Evolutionary conservation across 306 rosid genomes (phyloP).

Genomic region (Trichosanthes truncata): DNA sequence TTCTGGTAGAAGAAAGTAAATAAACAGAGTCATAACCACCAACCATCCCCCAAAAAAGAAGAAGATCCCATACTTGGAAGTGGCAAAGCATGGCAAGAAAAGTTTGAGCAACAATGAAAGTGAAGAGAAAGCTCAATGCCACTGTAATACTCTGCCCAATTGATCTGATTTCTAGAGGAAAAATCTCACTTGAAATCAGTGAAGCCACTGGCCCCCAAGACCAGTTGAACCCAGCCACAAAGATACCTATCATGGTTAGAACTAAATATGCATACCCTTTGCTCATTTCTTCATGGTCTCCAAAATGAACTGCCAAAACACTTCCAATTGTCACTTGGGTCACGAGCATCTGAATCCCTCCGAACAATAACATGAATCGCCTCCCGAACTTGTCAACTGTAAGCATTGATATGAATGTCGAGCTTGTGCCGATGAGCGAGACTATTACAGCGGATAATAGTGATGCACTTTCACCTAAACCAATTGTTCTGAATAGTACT

Average conservation of each 20-base stretch:
- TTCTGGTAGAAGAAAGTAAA: constrained; percentile 19
- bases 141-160: constrained; percentile 37
- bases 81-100: constrained; percentile 40
- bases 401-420: constrained; percentile 37
- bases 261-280: constrained; percentile 27
- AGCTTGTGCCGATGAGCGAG: constrained; percentile 22
- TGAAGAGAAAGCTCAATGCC: constrained; percentile 39
- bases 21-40: constrained; percentile 31
- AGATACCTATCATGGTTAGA: constrained; percentile 25
- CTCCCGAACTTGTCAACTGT: constrained; percentile 36
- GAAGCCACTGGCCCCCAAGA: constrained; percentile 42
- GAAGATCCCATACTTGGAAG: constrained; percentile 29
- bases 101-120: constrained; percentile 33
- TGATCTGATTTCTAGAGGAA: constrained; percentile 30
- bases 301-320: constrained; percentile 22
- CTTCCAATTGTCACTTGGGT: constrained; percentile 26
- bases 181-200: constrained; percentile 41
- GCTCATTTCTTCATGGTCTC: constrained; percentile 28
- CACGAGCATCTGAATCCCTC: constrained; percentile 33
- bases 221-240: constrained; percentile 37
- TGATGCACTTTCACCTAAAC: constrained; percentile 44
- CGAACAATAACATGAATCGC: constrained; percentile 26
- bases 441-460: constrained; percentile 34
- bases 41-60: constrained; percentile 54
- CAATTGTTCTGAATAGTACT: constrained; percentile 29